Conservation (phyloP, 768 basidiomycete genomes). For the Naganishia kalamii region DNA sequence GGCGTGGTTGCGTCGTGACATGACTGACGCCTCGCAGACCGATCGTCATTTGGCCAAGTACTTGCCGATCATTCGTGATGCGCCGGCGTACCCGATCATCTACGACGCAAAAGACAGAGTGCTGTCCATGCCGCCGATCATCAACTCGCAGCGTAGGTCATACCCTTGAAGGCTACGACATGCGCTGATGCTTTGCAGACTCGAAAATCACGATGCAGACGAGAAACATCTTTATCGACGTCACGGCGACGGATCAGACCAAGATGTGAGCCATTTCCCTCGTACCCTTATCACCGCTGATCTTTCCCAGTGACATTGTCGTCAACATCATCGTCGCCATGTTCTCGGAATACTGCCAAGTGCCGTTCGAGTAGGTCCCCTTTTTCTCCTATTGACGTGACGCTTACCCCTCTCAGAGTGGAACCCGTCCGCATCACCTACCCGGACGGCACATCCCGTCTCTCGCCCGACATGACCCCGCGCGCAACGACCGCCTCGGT, state of each 20-base stretch:
- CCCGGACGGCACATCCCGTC: constrained; percentile 65
- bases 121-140: constrained; percentile 91
- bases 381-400: background rate
- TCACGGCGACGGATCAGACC: constrained; percentile 92
- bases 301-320: constrained; percentile 60
- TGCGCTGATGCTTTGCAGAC: constrained; percentile 43
- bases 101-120: constrained; percentile 84
- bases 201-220: constrained; percentile 95
- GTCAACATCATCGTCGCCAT: constrained; percentile 91
- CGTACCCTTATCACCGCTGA: background rate
- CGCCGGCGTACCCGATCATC: constrained; percentile 94
- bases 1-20: background rate
- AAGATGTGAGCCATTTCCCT: constrained; percentile 57
- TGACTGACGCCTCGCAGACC: constrained; percentile 53
- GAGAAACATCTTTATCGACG: constrained; percentile 88
- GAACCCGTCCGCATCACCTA: constrained; percentile 83
- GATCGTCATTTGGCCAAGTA: constrained; percentile 87
- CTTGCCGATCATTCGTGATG: constrained; percentile 86
- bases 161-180: background rate
- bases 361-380: constrained; percentile 75
- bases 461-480: constrained; percentile 75
- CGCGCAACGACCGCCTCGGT: constrained; percentile 66
- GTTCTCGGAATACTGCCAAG: constrained; percentile 93
- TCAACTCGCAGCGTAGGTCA: constrained; percentile 46
- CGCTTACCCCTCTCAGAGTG: constrained; percentile 55